phyloP scores from a whole-genome alignment of 2,329 filamentous ascomycete genomes.

The Pyrenophora graminea region DNA sequence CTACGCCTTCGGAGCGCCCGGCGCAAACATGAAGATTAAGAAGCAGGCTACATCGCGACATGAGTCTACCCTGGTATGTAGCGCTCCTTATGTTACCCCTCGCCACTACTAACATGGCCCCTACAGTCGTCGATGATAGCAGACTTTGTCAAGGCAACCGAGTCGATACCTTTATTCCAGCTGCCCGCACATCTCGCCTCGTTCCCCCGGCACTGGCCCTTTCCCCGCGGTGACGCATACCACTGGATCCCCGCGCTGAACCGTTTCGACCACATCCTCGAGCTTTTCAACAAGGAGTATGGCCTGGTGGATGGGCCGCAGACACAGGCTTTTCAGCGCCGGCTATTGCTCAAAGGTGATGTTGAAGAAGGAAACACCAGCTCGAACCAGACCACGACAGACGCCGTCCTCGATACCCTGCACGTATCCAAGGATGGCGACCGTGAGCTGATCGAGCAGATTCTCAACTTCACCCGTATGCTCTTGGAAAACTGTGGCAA shows the following conservation, averaged over 20 bases:
- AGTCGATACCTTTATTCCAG: constrained; percentile 70
- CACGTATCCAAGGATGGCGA: constrained; percentile 78
- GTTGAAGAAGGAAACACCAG: constrained; percentile 48
- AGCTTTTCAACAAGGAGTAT: constrained; percentile 80
- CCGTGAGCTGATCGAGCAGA: constrained; percentile 73
- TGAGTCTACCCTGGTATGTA: constrained; percentile 56
- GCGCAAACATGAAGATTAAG: constrained; percentile 58
- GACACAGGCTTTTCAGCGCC: constrained; percentile 71
- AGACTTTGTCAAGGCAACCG: constrained; percentile 75
- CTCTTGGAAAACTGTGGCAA: constrained; percentile 95
- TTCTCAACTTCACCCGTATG: constrained; percentile 84
- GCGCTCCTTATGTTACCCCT: neutral
- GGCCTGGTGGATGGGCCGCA: constrained; percentile 80
- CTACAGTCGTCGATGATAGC: constrained; percentile 82
- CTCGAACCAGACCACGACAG: constrained; percentile 49
- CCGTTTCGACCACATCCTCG: constrained; percentile 86
- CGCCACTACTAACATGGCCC: constrained; percentile 10
- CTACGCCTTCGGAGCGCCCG: constrained; percentile 42
- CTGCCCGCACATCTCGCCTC: constrained; percentile 75
- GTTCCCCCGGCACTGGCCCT: constrained; percentile 91
- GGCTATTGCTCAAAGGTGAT: constrained; percentile 65
- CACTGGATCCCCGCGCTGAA: constrained; percentile 97
- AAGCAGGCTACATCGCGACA: constrained; percentile 60
- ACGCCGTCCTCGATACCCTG: constrained; percentile 54
- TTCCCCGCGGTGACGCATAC: constrained; percentile 92